Percentiles rank a stretch among this genome's conserved stretches.
phyloP scores from a whole-genome alignment of 495 filamentous ascomycete species.

The Podospora tetraspora region DNA sequence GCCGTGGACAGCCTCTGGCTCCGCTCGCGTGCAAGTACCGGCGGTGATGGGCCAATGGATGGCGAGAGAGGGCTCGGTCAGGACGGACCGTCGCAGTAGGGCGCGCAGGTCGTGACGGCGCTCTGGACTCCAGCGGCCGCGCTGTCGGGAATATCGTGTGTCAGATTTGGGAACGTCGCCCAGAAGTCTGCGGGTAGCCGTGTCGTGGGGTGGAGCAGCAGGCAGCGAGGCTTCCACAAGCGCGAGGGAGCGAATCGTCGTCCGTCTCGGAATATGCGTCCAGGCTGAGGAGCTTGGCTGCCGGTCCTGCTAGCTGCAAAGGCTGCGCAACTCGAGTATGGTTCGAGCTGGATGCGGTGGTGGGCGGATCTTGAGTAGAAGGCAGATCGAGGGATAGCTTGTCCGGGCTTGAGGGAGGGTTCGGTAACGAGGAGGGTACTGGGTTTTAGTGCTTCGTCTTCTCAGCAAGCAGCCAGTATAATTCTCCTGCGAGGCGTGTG shows the following conservation, averaged over 20 bases:
- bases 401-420: too few species aligned
- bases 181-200: slow-evolving; percentile 23
- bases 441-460: neutral
- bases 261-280: slow-evolving; percentile 1
- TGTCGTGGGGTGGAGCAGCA: slow-evolving; percentile 13
- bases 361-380: neutral
- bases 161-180: slow-evolving; percentile 23
- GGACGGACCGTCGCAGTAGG: slow-evolving; percentile 15
- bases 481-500: neutral
- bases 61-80: slow-evolving; percentile 5
- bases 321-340: neutral
- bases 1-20: slow-evolving; percentile 24
- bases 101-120: slow-evolving; percentile 10
- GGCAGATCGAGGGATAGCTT: too few species aligned
- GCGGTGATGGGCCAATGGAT: slow-evolving; percentile 23
- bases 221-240: slow-evolving; percentile 12
- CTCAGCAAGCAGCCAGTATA: neutral
- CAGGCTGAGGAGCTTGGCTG: neutral
- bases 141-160: slow-evolving; percentile 29
- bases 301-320: neutral
- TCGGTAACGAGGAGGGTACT: neutral
- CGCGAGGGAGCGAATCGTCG: slow-evolving; percentile 7
- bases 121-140: slow-evolving; percentile 23
- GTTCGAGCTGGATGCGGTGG: neutral
- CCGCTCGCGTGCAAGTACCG: slow-evolving; percentile 20